Conservation (phyloP, 345 rosid genomes). For the Syzygium grande region DNA sequence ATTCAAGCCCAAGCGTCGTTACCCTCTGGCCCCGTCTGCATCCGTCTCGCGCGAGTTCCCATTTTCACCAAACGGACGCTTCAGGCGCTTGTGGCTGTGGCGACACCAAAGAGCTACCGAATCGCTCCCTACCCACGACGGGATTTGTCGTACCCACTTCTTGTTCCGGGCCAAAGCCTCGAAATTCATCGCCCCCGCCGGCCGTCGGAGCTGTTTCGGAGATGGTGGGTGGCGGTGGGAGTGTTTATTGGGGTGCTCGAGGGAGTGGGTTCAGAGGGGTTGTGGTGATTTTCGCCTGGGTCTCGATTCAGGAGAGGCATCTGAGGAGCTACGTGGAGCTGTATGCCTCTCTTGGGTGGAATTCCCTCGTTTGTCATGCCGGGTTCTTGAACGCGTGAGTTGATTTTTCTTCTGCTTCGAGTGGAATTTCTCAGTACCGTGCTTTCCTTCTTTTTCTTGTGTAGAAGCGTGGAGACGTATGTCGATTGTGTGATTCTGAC, state of each 20-base stretch:
- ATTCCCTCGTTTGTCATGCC: conserved; percentile 67
- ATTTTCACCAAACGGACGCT: background rate
- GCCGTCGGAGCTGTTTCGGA: background rate
- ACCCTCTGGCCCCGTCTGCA: background rate
- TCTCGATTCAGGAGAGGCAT: conserved; percentile 43
- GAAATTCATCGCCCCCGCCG: background rate
- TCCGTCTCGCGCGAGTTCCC: background rate
- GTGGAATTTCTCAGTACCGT: background rate
- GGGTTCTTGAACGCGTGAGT: conserved; percentile 72
- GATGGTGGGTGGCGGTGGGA: conserved; percentile 49
- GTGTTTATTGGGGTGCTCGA: conserved; percentile 59
- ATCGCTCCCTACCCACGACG: background rate
- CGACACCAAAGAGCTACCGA: background rate
- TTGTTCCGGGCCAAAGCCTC: background rate
- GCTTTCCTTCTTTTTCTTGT: background rate
- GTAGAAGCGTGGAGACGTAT: background rate
- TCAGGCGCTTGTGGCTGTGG: background rate
- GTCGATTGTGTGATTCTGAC: background rate
- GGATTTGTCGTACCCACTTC: background rate
- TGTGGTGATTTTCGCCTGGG: conserved; percentile 74
- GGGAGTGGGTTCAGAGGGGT: conserved; percentile 45
- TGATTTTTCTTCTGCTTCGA: background rate
- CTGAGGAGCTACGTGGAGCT: conserved; percentile 48
- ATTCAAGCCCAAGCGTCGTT: background rate
- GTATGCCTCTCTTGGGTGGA: conserved; percentile 88